Conservation (phyloP, 148 eudicot genomes). For the Nyssa sinensis region DNA sequence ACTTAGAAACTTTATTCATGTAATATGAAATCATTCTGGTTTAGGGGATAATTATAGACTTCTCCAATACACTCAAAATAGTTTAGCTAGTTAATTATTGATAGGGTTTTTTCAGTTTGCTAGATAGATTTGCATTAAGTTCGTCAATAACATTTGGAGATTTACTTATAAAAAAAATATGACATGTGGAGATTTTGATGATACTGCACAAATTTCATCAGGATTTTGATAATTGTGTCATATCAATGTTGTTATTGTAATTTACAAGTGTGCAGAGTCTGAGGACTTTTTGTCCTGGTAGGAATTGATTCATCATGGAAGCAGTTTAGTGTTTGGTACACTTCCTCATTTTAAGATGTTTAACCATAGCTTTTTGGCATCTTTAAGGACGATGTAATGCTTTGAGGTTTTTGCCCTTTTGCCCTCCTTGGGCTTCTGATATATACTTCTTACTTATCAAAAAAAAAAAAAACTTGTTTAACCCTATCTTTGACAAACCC, state of each 20-base stretch:
- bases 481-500: too few species aligned
- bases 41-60: too few species aligned
- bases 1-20: neutral
- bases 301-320: neutral
- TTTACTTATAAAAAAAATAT: too few species aligned
- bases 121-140: neutral
- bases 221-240: neutral
- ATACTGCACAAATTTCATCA: neutral
- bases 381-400: too few species aligned
- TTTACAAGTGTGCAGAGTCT: neutral
- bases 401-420: too few species aligned
- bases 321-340: neutral
- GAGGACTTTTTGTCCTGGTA: neutral
- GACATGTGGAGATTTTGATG: too few species aligned
- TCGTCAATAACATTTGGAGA: too few species aligned
- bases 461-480: too few species aligned
- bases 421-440: too few species aligned
- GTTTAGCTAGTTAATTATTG: neutral
- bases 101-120: neutral
- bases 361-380: too few species aligned
- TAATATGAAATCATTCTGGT: neutral
- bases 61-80: neutral
- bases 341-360: neutral
- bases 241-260: neutral
- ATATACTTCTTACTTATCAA: too few species aligned